Base-by-base conservation (phyloP, 1,139 yeast genomes). In the Geotrichum bryndzae region DNA sequence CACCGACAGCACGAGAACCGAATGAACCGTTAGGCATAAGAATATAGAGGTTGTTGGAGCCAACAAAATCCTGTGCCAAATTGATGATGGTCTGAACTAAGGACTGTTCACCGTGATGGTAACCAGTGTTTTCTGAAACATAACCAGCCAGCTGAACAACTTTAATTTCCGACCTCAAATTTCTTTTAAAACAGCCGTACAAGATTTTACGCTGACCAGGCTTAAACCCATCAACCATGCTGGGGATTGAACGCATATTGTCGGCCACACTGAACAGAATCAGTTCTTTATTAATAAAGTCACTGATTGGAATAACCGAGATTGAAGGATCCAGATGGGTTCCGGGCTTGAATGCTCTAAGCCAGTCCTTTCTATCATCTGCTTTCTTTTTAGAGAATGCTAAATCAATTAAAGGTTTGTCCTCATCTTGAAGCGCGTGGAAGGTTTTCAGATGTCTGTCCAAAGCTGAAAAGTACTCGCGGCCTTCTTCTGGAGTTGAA, bases 361-460 rank as follows among this genome's bases (percentile, higher is more conserved):
- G 80, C 99, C 99, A 95, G 69, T 91, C 97, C 72, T 95, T 95
- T 79, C 99, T 87, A 66, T 91, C 97, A 74, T 95, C 99, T 0
- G 99, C 98, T 68, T 90, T 91, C 73, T 88, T 90, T 74, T 95
- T 95, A 2, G 97, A 88, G 70, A 95, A 95, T 0, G 98, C 99
- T 64, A 95, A 79, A 71, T 95, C 99, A 70, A 95, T 91, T 46
- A 83, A 78, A n/a, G 82, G 85, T 64, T 83, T 84, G 70, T 95
- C 99, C 46, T 87, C 89, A 6, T 84, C 90, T 73, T 88, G 86
- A 61, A 95, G 79, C 6, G 92, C 83, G 73, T 90, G 94, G 74
- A 95, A 95, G 23, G 83, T 82, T 72, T 94, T 95, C 77, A 90
- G 80, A 76, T 95, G 99, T 67, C 80, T 85, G 69, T 89, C 97